Evolutionary conservation across 352 stramenopile species (phyloP).

Genomic region (Pythium sp.): DNA sequence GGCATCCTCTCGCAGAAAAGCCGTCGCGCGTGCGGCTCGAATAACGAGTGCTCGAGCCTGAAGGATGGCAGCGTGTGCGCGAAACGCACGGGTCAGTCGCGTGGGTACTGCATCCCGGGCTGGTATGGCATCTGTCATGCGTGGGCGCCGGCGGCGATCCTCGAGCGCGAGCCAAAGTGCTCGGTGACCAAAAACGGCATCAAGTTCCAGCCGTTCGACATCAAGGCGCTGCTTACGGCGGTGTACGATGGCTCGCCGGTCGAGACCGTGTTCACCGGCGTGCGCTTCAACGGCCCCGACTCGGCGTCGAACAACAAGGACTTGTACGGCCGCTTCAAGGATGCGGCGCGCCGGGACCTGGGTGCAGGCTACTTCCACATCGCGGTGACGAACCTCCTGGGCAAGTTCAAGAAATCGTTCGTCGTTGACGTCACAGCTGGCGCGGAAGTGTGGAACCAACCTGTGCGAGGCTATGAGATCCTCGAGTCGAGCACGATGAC

Average conservation of each 20-base stretch:
- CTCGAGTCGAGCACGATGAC: conserved; percentile 25
- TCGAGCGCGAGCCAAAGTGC: conserved; percentile 2
- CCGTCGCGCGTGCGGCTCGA: conserved; percentile 10
- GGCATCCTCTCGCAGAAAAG: conserved; percentile 18
- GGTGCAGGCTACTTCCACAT: conserved; percentile 14
- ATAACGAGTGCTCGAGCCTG: conserved; percentile 26
- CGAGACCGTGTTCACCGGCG: conserved; percentile 15
- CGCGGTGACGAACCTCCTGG: conserved; percentile 16
- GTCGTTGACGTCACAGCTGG: conserved; percentile 16
- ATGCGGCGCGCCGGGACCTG: conserved; percentile 10
- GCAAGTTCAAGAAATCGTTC: conserved; percentile 12
- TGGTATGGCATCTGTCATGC: too few relatives aligned
- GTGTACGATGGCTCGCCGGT: conserved; percentile 13
- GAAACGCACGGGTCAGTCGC: background rate
- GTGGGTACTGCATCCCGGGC: conserved; percentile 22
- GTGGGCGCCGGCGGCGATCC: too few relatives aligned
- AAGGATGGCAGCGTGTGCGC: conserved; percentile 30
- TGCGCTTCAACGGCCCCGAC: conserved; percentile 17
- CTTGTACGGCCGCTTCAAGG: conserved; percentile 16
- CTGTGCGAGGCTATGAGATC: conserved; percentile 44
- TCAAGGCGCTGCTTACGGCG: conserved; percentile 41
- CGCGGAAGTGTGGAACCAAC: conserved; percentile 56
- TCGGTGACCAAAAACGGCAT: conserved; percentile 31
- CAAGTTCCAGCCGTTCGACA: conserved; percentile 46
- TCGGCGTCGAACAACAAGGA: conserved; percentile 6